Evolutionary conservation across 805 yeast genomes (phyloP), one percentile per base, ranked within the genome.

Genomic region (Tetrapisispora iriomotensis): DNA sequence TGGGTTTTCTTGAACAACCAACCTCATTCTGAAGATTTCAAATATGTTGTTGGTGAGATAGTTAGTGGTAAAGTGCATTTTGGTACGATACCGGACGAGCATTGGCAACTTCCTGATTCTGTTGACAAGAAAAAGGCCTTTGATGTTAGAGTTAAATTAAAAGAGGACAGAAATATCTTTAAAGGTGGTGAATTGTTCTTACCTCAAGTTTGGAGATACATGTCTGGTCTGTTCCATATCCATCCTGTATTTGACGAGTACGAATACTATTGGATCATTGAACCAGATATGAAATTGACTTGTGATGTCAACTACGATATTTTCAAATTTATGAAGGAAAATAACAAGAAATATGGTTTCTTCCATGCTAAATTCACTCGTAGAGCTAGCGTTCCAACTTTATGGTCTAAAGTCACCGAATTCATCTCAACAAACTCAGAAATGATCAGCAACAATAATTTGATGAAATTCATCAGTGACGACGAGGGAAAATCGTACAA

Each of bases 131-230:
- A 57, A 4, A 60, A 56, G 34, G 70, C 71, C 39, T 48, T 47
- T 12, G 54, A 58, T 32, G 73, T 70, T 2, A 68, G 72, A 56
- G 53, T 64, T n/a, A 40, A 54, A 8, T n/a, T n/a, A n/a, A n/a
- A n/a, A n/a, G n/a, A n/a, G n/a, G n/a, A n/a, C n/a, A n/a, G n/a
- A n/a, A 64, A 68, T 19, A 67, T 77, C 8, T 79, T 78, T 3
- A 80, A 82, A 50, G 83, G 87, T 1, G 64, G 65, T 66, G 45
- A 7, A 4, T 56, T 55, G n/a, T 77, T 85, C 0, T 82, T 83
- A 47, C 92, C 82, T 50, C 79, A 82, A 50, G 83, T 84, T 90
- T 83, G 94, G 57, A 69, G 94, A 17, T 84, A 78, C 60, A 81
- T 82, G 56, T 75, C 80, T 38, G 75, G 75, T 8, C 62, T 62